phyloP scores from a whole-genome alignment of 2,329 filamentous ascomycete species.

The Harringtonia lauricola region DNA sequence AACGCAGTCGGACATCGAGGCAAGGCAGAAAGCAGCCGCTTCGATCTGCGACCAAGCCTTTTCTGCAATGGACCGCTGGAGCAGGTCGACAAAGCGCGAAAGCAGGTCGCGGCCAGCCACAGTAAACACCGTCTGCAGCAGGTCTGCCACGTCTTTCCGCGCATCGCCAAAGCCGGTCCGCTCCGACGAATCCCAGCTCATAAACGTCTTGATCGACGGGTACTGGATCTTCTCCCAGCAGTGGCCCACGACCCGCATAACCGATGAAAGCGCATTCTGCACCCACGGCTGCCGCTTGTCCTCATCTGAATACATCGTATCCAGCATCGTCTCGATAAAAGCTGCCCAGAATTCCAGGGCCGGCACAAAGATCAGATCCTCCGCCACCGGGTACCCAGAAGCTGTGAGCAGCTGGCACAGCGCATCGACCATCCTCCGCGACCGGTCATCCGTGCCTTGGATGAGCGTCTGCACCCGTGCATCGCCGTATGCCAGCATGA shows the following conservation, averaged over 20 bases:
- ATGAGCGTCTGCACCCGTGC: conserved; percentile 51
- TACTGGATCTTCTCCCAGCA: conserved; percentile 61
- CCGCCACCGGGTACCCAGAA: conserved; percentile 55
- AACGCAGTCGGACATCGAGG: conserved; percentile 55
- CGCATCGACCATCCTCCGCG: conserved; percentile 40
- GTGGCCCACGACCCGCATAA: conserved; percentile 54
- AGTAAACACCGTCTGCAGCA: conserved; percentile 61
- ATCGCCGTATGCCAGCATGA: conserved; percentile 60
- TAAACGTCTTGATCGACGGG: conserved; percentile 44
- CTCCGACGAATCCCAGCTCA: conserved; percentile 59
- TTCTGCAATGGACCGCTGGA: conserved; percentile 35
- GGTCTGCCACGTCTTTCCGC: conserved; percentile 67
- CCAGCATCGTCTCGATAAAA: conserved; percentile 59
- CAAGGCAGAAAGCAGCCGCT: conserved; percentile 51
- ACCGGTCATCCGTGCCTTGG: conserved; percentile 36
- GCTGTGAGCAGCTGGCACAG: conserved; percentile 56
- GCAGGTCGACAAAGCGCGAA: conserved; percentile 43
- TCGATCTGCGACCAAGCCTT: conserved; percentile 50
- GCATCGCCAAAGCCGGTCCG: conserved; percentile 59
- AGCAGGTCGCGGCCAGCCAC: conserved; percentile 46
- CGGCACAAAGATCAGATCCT: conserved; percentile 64
- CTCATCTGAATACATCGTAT: conserved; percentile 38
- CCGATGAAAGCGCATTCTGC: conserved; percentile 41
- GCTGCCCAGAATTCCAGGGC: conserved; percentile 74
- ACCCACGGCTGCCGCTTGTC: conserved; percentile 39